Evolutionary conservation across 2,329 filamentous ascomycete species (phyloP).

Genomic region (Penicillium sp.): DNA sequence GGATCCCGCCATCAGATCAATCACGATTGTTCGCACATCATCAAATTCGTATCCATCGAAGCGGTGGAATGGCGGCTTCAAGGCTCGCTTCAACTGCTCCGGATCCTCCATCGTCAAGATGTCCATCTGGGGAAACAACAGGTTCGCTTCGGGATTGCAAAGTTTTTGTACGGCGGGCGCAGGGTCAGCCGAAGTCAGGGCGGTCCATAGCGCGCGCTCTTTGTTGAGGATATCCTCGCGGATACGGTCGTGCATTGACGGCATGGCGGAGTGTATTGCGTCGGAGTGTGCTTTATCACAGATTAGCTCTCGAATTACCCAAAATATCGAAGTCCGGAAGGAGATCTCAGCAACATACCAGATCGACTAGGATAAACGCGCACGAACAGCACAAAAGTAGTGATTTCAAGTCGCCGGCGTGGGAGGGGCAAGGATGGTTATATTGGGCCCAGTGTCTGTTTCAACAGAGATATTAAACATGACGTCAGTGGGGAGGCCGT

Average conservation of each 20-base stretch:
- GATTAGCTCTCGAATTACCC: neutral
- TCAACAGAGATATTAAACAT: conserved; percentile 6
- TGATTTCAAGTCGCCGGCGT: neutral
- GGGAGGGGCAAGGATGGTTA: neutral
- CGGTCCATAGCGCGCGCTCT: conserved; percentile 39
- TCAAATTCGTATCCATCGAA: conserved; percentile 34
- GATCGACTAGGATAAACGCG: neutral
- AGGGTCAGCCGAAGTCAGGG: conserved; percentile 37
- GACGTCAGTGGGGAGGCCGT: conserved; percentile 25
- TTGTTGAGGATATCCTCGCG: conserved; percentile 35
- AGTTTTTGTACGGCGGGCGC: conserved; percentile 34
- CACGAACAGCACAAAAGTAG: neutral
- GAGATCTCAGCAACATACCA: neutral
- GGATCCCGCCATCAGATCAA: conserved; percentile 37
- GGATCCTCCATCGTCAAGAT: conserved; percentile 34
- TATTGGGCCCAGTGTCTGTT: conserved; percentile 3
- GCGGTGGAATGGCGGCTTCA: conserved; percentile 35
- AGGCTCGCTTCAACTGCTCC: conserved; percentile 20
- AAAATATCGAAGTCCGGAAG: neutral
- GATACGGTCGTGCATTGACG: conserved; percentile 39
- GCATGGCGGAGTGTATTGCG: conserved; percentile 23
- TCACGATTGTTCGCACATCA: conserved; percentile 32
- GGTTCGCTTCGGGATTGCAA: conserved; percentile 30
- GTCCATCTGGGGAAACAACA: conserved; percentile 34
- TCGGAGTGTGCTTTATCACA: neutral